Base-by-base conservation (phyloP, 2,329 filamentous ascomycete species). In the Penicillium sp. region DNA sequence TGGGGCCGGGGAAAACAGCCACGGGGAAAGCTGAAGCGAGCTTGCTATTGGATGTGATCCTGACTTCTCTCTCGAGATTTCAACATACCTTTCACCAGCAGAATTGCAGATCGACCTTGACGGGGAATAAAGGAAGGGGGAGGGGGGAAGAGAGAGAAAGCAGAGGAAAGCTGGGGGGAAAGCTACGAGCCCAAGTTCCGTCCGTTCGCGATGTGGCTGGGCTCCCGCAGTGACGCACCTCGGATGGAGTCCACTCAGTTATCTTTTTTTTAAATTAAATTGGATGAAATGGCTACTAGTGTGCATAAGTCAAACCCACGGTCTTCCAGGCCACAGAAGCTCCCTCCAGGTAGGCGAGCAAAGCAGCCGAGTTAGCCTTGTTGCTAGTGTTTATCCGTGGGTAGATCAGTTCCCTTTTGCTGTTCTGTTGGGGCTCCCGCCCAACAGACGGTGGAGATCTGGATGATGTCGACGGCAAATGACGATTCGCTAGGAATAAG, bases 401-500 rank as follows among this genome's bases (percentile, higher is more conserved):
- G 46, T 43, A 52, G 59, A 61, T 62, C 58, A 57, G 37, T 53
- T 56, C 49, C 55, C 26, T 7, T 51, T 52, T 55, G 26, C 37
- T 23, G 10, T 65, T 62, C 55, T 63, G 65, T 68, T 68, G 66
- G 62, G 64, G 55, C 36, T 55, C 45, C 41, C 36, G 49, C 65
- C 63, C 65, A 65, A 65, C 63, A 58, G 15, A 23, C 40, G 26
- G 43, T 43, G 33, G 15, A 46, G 26, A 42, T n/a, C n/a, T n/a
- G n/a, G n/a, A n/a, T n/a, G n/a, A n/a, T n/a, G n/a, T n/a, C n/a
- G n/a, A n/a, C n/a, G 21, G 15, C 27, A 15, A 34, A 21, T 27
- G 27, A 13, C 15, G 12, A 15, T 12, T 17, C 27, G 12, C 26
- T 17, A 32, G 33, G 26, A 44, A 45, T 46, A 33, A 46, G 39